These are phyloP conservation scores for Penicillium sp. DNA, from an alignment of 2,329 filamentous ascomycete species.

Conservation along the genomic window DNA sequence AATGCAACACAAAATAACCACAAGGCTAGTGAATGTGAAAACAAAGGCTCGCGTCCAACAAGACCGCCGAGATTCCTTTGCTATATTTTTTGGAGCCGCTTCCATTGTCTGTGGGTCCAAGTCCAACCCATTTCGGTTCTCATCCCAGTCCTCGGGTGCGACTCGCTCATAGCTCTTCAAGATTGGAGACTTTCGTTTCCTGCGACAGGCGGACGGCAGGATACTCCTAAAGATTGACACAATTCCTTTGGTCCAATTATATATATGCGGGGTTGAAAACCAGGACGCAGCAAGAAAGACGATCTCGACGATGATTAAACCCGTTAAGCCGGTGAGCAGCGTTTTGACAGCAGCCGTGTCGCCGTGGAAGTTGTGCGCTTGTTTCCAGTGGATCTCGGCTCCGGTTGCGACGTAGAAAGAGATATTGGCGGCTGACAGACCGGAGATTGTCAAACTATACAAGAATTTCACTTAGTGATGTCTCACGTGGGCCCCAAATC, in stretches of 20 bases:
- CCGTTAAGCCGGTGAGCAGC: conserved; percentile 21
- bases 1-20: conserved; percentile 11
- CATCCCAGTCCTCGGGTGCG: conserved; percentile 13
- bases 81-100: neutral
- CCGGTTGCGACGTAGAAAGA: conserved; percentile 25
- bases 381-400: conserved; percentile 28
- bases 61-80: neutral
- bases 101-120: neutral
- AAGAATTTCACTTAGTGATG: neutral
- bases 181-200: conserved; percentile 1
- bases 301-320: conserved; percentile 19
- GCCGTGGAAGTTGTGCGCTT: conserved; percentile 21
- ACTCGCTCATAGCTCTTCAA: conserved; percentile 13
- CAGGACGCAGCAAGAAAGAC: conserved; percentile 14
- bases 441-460: conserved; percentile 20
- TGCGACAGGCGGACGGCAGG: neutral
- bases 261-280: conserved; percentile 15
- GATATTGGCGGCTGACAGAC: conserved; percentile 21
- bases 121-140: conserved; percentile 6
- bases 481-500: no score
- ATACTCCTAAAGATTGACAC: neutral
- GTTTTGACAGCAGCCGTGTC: conserved; percentile 23
- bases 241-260: conserved; percentile 6
- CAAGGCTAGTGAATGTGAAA: neutral
- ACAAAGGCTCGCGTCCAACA: conserved; percentile 7